Percentiles rank a stretch among this genome's conserved stretches.
Evolutionary conservation across 1,139 yeast species (phyloP).

Genomic region (Meyerozyma sp.): DNA sequence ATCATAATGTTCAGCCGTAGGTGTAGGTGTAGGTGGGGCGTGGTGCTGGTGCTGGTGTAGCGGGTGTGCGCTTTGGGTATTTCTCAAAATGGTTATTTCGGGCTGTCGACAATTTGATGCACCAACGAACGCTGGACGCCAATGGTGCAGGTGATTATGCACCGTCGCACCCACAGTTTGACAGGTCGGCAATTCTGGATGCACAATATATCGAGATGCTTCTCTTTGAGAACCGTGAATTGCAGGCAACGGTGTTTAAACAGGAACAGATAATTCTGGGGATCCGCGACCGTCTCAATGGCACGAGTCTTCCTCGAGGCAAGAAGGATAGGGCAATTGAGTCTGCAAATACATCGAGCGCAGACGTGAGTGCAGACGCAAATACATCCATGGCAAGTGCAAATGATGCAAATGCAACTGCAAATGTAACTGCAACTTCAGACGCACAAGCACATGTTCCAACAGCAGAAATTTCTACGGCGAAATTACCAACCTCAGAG

Average conservation of each 20-base stretch:
- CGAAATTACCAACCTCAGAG: neutral
- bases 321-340: conserved; percentile 1
- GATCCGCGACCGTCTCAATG: conserved; percentile 15
- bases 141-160: conserved; percentile 14
- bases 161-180: conserved; percentile 35
- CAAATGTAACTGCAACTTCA: neutral
- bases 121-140: conserved; percentile 1
- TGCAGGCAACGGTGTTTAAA: conserved; percentile 12
- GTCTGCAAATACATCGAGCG: conserved; percentile 4
- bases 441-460: neutral
- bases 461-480: neutral
- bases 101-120: conserved; percentile 1
- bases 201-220: conserved; percentile 31
- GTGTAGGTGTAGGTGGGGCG: too few relatives aligned
- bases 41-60: conserved; percentile 5
- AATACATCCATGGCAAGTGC: neutral
- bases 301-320: conserved; percentile 4
- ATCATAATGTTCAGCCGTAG: too few relatives aligned
- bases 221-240: conserved; percentile 33
- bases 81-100: conserved; percentile 1
- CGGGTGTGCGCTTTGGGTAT: conserved; percentile 10
- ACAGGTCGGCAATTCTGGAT: conserved; percentile 25
- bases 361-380: too few relatives aligned
- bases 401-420: too few relatives aligned
- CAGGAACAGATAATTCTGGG: conserved; percentile 8